Evolutionary conservation across 192 early-diverging fungal species (phyloP).

Genomic region (Podila minutissima): DNA sequence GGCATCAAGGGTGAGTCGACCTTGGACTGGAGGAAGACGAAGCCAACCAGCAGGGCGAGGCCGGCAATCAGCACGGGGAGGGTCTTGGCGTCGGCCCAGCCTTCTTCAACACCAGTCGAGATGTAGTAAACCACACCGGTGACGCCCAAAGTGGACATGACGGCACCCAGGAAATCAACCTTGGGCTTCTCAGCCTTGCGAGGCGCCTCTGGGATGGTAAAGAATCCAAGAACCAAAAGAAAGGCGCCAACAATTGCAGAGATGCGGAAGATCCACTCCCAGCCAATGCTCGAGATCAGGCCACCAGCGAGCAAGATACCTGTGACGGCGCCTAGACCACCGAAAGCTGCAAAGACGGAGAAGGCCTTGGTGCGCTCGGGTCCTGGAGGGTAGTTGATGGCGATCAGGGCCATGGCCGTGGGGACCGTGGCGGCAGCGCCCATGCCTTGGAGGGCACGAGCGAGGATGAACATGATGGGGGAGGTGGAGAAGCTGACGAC

Average conservation of each 20-base stretch:
- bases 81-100: conserved; percentile 47
- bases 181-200: conserved; percentile 33
- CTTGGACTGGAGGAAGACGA: conserved; percentile 44
- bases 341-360: conserved; percentile 39
- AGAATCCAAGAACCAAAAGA: conserved; percentile 15
- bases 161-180: conserved; percentile 40
- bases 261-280: conserved; percentile 52
- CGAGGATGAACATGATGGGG: conserved; percentile 39
- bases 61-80: conserved; percentile 23
- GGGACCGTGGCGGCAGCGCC: conserved; percentile 43
- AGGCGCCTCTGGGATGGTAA: conserved; percentile 25
- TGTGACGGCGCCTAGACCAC: conserved; percentile 31
- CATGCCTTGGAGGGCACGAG: conserved; percentile 45
- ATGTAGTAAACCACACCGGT: conserved; percentile 48
- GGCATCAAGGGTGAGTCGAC: conserved; percentile 51
- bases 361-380: conserved; percentile 33
- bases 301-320: conserved; percentile 50
- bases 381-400: conserved; percentile 33
- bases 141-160: conserved; percentile 30
- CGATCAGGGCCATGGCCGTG: conserved; percentile 42
- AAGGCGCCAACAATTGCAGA: conserved; percentile 31
- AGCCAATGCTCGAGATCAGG: conserved; percentile 39
- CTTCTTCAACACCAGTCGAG: conserved; percentile 33
- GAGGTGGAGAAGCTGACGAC: conserved; percentile 40
- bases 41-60: conserved; percentile 31